Base-by-base conservation (phyloP, 164 flowering plant genomes). In the Macadamia integrifolia region DNA sequence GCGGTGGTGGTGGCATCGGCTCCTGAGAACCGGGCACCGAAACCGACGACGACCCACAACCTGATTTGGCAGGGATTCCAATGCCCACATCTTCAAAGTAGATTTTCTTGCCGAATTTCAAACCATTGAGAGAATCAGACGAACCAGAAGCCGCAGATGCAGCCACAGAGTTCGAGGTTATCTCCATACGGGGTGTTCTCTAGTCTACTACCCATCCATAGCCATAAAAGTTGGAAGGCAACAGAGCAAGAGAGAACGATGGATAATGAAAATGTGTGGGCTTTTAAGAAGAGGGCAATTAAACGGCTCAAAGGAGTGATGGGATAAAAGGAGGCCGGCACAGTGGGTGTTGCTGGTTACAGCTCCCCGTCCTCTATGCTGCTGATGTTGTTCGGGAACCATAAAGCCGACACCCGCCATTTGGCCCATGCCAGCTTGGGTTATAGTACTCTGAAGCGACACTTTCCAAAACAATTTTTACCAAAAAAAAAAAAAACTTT, bases 51-150 rank as follows among this genome's bases (percentile, higher is more conserved):
- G 80, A 67, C 64, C 84, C 84, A 70, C 67, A 68, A 23, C 74
- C 74, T 7, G 83, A 61, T 71, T 80, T 83, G 23, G 75, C 66
- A 30, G 74, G 64, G 72, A 72, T 72, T 9, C 80, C 87, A 48
- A 65, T 66, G 80, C 78, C 82, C 75, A 71, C 81, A 80, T 87
- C 88, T 65, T 86, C 92, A 79, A 91, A 91, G 77, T 89, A 91
- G 64, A 91, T 86, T 74, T 86, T 88, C 72, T 83, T 76, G 14
- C 92, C 94, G 46, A 89, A 86, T 61, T 83, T 85, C 73, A 91
- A 70, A 9, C 93, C 92, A 60, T 83, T 82, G 64, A 84, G 74
- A 9, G 88, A 83, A 71, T 86, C 88, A 55, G 79, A 76, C 3
- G 82, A 78, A 66, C 65, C 65, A 35, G 84, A 73, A 48, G 81